These are phyloP conservation scores for Cymodocea nodosa DNA, from an alignment of 116 monocot genomes.

Conservation along the genomic window DNA sequence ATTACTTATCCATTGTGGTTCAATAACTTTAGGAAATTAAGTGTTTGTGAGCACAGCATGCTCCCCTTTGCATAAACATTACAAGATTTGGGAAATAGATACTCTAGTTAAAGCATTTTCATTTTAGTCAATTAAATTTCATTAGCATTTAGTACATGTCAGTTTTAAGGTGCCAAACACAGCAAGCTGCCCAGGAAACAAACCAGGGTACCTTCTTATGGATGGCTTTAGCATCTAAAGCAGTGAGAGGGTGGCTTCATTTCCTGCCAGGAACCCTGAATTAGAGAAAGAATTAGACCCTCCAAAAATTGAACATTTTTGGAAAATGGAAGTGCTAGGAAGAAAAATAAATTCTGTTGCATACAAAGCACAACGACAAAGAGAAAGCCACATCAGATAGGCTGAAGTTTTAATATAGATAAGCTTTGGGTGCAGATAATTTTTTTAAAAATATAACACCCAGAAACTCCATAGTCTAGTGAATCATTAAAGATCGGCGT, in stretches of 20 bases:
- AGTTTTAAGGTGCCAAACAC: slow-evolving; percentile 24
- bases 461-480: too few relatives aligned
- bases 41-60: too few relatives aligned
- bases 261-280: slow-evolving; percentile 75
- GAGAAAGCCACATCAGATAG: too few relatives aligned
- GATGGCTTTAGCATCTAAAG: slow-evolving; percentile 69
- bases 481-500: too few relatives aligned
- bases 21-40: neutral
- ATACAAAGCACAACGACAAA: neutral
- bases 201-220: slow-evolving; percentile 89
- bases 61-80: too few relatives aligned
- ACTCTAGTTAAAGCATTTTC: neutral
- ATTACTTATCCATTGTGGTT: neutral
- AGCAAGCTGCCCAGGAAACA: slow-evolving; percentile 56
- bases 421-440: too few relatives aligned
- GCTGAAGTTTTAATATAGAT: too few relatives aligned
- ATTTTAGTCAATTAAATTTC: neutral
- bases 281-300: slow-evolving; percentile 75
- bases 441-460: too few relatives aligned
- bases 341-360: slow-evolving; percentile 2
- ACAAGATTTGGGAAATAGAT: too few relatives aligned
- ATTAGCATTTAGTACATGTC: neutral
- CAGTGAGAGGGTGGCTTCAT: slow-evolving; percentile 39
- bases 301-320: slow-evolving; percentile 15
- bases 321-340: neutral